Conservation (phyloP, 73 alveolate genomes). For the Blepharisma stoltei region DNA sequence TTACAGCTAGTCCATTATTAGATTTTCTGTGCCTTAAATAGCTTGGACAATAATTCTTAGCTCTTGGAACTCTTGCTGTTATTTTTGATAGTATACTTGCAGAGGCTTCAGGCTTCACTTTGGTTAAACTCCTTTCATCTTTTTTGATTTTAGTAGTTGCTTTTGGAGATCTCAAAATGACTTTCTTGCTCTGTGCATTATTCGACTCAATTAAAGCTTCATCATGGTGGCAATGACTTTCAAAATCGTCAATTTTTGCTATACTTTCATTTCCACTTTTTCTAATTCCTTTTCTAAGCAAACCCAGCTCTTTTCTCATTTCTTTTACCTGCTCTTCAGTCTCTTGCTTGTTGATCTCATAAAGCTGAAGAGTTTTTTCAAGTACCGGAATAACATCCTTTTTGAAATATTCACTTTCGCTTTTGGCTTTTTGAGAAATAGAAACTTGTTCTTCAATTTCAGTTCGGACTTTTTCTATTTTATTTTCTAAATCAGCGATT, state of each 20-base stretch:
- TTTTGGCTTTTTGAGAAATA: background rate
- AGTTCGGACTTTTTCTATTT: background rate
- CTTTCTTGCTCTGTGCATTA: too few relatives aligned
- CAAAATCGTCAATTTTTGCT: too few relatives aligned
- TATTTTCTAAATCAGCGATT: background rate
- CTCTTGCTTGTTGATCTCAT: background rate
- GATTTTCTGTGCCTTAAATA: background rate
- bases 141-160: too few relatives aligned
- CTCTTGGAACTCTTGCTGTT: conserved; percentile 3
- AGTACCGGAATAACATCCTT: conserved; percentile 12
- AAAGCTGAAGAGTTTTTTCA: conserved; percentile 16
- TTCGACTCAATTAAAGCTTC: too few relatives aligned
- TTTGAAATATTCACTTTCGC: background rate
- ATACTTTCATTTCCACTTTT: too few relatives aligned
- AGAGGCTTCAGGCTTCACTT: too few relatives aligned
- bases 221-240: too few relatives aligned
- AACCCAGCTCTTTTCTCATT: background rate
- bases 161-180: too few relatives aligned
- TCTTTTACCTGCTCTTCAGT: background rate
- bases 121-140: too few relatives aligned
- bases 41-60: conserved; percentile 4
- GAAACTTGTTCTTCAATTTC: conserved; percentile 23
- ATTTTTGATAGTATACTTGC: background rate
- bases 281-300: too few relatives aligned
- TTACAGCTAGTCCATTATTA: background rate